phyloP scores from a whole-genome alignment of 345 rosid genomes.

The Brassica nigra region DNA sequence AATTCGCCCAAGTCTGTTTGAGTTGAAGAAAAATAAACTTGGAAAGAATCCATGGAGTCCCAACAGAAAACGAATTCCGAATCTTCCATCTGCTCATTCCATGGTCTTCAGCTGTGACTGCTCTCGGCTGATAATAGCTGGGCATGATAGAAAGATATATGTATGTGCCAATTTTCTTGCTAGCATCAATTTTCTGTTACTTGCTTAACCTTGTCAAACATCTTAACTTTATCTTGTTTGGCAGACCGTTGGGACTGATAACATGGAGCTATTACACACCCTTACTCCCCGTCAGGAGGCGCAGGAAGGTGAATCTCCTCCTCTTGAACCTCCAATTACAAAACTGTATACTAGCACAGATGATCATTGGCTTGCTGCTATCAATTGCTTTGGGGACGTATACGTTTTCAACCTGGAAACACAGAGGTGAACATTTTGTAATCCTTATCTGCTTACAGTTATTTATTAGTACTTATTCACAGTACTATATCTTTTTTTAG shows the following conservation, averaged over 20 bases:
- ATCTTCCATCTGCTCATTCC: constrained; percentile 71
- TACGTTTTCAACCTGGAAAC: constrained; percentile 77
- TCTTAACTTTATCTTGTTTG: constrained; percentile 4
- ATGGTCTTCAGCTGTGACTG: constrained; percentile 83
- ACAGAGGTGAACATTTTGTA: constrained; percentile 54
- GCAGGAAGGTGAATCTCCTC: constrained; percentile 47
- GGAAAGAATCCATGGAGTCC: constrained; percentile 60
- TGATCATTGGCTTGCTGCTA: constrained; percentile 90
- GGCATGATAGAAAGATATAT: constrained; percentile 78
- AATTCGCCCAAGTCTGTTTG: constrained; percentile 65
- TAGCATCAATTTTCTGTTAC: background rate
- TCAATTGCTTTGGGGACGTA: constrained; percentile 93
- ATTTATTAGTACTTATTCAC: background rate
- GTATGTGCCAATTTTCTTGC: constrained; percentile 48
- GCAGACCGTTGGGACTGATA: constrained; percentile 69
- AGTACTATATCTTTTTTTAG: too few relatives aligned
- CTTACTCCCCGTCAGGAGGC: constrained; percentile 63
- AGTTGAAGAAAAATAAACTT: constrained; percentile 52
- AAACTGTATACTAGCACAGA: constrained; percentile 77
- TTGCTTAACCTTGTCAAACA: constrained; percentile 11
- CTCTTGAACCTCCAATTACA: constrained; percentile 79
- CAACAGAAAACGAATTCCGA: constrained; percentile 67
- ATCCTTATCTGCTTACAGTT: background rate
- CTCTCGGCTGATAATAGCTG: constrained; percentile 66
- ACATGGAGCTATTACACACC: constrained; percentile 58